A percentile compares a stretch with the other conserved stretches of the same genome.
Evolutionary conservation across 768 basidiomycete species (phyloP).

Genomic region (Xanthoconium stramineum): DNA sequence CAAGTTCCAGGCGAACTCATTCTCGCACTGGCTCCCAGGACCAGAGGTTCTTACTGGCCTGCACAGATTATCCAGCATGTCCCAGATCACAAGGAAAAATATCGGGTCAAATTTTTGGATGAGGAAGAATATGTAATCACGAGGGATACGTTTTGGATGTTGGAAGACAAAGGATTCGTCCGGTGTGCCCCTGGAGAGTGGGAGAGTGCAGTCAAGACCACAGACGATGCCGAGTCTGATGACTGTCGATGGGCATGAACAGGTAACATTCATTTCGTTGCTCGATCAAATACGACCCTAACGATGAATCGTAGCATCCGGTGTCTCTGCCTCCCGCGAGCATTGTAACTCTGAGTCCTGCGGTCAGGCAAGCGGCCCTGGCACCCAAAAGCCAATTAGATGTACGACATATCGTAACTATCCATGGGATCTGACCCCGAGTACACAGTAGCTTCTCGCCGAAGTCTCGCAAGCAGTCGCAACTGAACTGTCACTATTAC

Average conservation of each 20-base stretch:
- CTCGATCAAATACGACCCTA: neutral
- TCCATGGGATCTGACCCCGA: constrained; percentile 17
- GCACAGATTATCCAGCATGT: constrained; percentile 55
- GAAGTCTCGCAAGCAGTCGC: constrained; percentile 30
- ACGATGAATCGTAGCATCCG: constrained; percentile 5
- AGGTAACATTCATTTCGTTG: constrained; percentile 18
- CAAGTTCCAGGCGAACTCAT: constrained; percentile 68
- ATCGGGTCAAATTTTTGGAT: constrained; percentile 61
- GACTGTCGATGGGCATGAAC: constrained; percentile 13
- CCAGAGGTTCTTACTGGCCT: constrained; percentile 56
- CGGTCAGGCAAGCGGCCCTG: constrained; percentile 8
- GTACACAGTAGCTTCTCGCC: constrained; percentile 22
- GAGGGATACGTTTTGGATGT: constrained; percentile 55
- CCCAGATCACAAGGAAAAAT: constrained; percentile 41
- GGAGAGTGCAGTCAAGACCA: constrained; percentile 39
- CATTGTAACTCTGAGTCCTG: constrained; percentile 8
- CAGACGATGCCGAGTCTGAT: constrained; percentile 30
- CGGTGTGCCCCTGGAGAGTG: constrained; percentile 62
- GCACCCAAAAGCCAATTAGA: constrained; percentile 25
- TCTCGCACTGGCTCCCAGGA: constrained; percentile 42
- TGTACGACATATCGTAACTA: constrained; percentile 20
- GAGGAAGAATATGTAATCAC: constrained; percentile 38
- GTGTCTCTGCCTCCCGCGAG: neutral
- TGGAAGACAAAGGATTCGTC: constrained; percentile 57
- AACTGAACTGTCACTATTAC: constrained; percentile 25